These are phyloP conservation scores for Gymnopilus dilepis DNA, from an alignment of 768 basidiomycete species.

Conservation along the genomic window DNA sequence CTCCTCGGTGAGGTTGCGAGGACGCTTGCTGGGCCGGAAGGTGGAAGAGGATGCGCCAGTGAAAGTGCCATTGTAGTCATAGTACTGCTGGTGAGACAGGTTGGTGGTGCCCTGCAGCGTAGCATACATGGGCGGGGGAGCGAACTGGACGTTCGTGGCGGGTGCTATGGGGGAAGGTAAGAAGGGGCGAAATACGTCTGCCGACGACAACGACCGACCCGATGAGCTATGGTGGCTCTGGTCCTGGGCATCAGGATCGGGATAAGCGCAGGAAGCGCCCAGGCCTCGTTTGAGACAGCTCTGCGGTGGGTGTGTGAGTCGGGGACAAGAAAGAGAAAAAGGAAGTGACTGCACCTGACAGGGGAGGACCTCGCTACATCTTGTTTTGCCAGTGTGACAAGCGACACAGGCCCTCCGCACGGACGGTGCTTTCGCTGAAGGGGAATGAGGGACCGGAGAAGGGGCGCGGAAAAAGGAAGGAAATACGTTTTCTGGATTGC, in stretches of 20 bases:
- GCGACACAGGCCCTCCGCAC: slow-evolving; percentile 82
- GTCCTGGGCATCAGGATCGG: slow-evolving; percentile 70
- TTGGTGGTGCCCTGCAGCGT: slow-evolving; percentile 50
- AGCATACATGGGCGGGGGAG: slow-evolving; percentile 57
- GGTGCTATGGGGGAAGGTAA: slow-evolving; percentile 25
- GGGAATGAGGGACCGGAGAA: slow-evolving; percentile 17
- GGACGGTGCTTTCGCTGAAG: slow-evolving; percentile 77
- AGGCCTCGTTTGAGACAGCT: slow-evolving; percentile 84
- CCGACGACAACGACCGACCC: slow-evolving; percentile 27
- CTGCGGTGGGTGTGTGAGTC: slow-evolving; percentile 39
- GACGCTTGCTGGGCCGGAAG: slow-evolving; percentile 81
- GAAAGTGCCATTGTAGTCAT: slow-evolving; percentile 76
- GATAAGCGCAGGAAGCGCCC: slow-evolving; percentile 72
- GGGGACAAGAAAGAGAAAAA: slow-evolving; percentile 6
- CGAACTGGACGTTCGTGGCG: slow-evolving; percentile 44
- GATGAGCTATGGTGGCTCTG: slow-evolving; percentile 48
- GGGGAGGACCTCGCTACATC: slow-evolving; percentile 82
- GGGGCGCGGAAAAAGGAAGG: slow-evolving; percentile 25
- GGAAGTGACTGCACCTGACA: slow-evolving; percentile 61
- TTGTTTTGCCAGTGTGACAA: slow-evolving; percentile 83
- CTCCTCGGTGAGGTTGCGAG: slow-evolving; percentile 81
- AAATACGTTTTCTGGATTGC: slow-evolving; percentile 70
- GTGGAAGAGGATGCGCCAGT: slow-evolving; percentile 75
- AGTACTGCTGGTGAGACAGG: slow-evolving; percentile 70
- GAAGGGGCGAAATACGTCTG: slow-evolving; percentile 7